phyloP scores from a whole-genome alignment of 2,329 filamentous ascomycete species.

The Fusarium floridanum region DNA sequence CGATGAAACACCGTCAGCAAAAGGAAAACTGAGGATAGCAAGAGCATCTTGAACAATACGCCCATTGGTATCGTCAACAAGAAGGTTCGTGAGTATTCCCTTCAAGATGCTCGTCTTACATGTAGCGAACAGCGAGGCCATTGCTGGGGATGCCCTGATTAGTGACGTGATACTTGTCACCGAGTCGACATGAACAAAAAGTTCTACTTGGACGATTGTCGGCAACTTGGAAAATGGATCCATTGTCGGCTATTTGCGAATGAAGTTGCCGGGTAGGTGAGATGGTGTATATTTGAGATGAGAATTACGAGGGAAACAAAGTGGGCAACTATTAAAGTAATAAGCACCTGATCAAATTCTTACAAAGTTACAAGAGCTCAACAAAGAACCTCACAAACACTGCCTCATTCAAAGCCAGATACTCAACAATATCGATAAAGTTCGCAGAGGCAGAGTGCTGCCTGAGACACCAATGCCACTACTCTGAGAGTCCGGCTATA shows the following conservation, averaged over 20 bases:
- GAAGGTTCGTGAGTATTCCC: neutral
- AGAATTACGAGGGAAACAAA: neutral
- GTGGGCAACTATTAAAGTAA: no score
- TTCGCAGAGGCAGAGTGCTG: neutral
- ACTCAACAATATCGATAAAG: neutral
- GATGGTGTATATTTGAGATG: neutral
- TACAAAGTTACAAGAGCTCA: neutral
- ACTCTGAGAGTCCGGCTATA: neutral
- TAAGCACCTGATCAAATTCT: neutral
- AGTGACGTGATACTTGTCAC: neutral
- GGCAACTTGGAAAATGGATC: conserved; percentile 11
- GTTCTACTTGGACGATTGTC: neutral
- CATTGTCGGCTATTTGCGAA: neutral
- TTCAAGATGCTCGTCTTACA: neutral
- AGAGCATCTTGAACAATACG: neutral
- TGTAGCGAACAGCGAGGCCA: neutral
- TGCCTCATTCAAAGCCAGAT: neutral
- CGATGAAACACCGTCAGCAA: neutral
- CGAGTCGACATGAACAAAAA: conserved; percentile 10
- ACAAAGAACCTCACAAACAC: neutral
- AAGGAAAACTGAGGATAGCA: neutral
- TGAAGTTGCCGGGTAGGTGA: neutral
- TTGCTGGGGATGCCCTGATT: neutral
- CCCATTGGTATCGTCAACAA: neutral
- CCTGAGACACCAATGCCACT: neutral